Evolutionary conservation across 371 early-diverging fungal species (phyloP), one percentile per base, ranked within the genome.

Genomic region (Nematocida ironsii): DNA sequence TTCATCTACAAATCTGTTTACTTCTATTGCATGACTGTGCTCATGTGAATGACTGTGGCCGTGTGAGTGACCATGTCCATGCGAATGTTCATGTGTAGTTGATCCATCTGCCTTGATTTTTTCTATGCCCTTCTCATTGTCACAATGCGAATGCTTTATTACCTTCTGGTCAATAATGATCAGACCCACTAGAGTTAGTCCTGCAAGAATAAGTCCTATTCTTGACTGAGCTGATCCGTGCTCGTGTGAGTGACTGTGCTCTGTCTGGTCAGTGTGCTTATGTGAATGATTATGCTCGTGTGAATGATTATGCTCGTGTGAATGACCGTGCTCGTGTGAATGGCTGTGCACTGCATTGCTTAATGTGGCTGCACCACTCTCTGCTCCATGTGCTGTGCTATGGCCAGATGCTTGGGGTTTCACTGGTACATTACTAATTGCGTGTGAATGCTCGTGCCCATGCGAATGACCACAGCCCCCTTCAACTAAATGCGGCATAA

Each of bases 101-200:
- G 25, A 25, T 56, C 3, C n/a, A 16, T 18, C 72, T 52, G 48
- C n/a, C 3, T 52, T 54, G 2, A 44, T 44, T 3, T 73, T 18
- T 23, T 75, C 56, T 2, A 44, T 39, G 18, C 3, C 16, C 58
- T 82, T 75, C 50, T 62, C 57, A 18, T 54, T 82, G 58, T 87
- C 84, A 61, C 87, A 87, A 74, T 87, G 85, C n/a, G 52, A 16
- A 58, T 87, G 87, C 33, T 87, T 73, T 23, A 87, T 56, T 44
- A 87, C 62, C 56, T 73, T 70, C 39, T 73, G 55, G 62, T 87
- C 87, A 40, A 87, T 71, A 18, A 68, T 78, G 13, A 87, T 54
- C 1, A 87, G 84, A 40, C 72, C 56, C 3, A 87, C 80, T 23
- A 87, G 75, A 3, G 84, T 47, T 3, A 84, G 27, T 33, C 87